Conservation (phyloP, 495 filamentous ascomycete species). For the Penicillium cataractarum region DNA sequence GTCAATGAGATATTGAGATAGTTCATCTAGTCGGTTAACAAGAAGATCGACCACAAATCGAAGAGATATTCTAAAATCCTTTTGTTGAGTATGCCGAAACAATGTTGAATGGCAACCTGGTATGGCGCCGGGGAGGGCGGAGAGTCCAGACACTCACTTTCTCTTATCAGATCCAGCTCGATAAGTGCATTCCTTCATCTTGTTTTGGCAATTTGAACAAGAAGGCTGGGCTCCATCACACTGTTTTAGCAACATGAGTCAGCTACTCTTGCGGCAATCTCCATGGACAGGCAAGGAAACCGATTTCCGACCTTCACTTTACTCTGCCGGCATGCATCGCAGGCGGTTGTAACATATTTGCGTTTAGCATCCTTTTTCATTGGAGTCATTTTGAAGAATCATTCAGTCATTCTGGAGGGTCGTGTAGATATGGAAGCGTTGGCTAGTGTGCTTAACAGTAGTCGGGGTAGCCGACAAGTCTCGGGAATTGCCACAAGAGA, state of each 20-base stretch:
- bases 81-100: neutral
- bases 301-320: slow-evolving; percentile 20
- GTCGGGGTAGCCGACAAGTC: neutral
- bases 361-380: neutral
- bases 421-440: neutral
- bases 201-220: slow-evolving; percentile 16
- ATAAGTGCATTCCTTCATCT: slow-evolving; percentile 16
- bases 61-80: slow-evolving; percentile 8
- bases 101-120: neutral
- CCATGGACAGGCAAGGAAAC: slow-evolving; percentile 2
- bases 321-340: slow-evolving; percentile 16
- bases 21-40: slow-evolving; percentile 12
- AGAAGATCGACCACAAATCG: slow-evolving; percentile 16
- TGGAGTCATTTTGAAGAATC: neutral
- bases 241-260: slow-evolving; percentile 9
- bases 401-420: neutral
- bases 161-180: slow-evolving; percentile 8
- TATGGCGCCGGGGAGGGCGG: neutral
- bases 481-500: neutral
- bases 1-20: slow-evolving; percentile 11
- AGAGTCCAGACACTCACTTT: slow-evolving; percentile 3
- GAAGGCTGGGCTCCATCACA: slow-evolving; percentile 14
- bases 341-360: slow-evolving; percentile 19
- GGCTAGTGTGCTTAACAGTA: neutral
- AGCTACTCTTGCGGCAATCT: neutral